These are phyloP conservation scores for Saturnispora quitensis DNA, from an alignment of 805 yeast species.

Conservation along the genomic window DNA sequence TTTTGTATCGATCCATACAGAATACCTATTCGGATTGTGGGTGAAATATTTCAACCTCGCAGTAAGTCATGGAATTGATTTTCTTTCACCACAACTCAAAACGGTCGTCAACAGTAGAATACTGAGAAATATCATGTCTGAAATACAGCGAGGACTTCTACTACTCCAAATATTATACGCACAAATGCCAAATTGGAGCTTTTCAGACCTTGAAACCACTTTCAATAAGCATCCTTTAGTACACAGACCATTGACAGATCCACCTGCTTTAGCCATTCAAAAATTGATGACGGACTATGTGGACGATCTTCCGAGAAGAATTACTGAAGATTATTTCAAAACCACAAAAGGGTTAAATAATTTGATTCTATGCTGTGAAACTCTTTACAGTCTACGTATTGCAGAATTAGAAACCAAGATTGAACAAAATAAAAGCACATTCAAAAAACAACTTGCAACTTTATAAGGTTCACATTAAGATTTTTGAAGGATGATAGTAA, in stretches of 20 bases:
- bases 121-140: neutral
- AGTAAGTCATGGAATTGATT: neutral
- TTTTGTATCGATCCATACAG: slow-evolving; percentile 5
- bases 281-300: neutral
- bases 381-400: neutral
- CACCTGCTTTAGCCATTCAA: neutral
- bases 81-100: neutral
- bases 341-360: neutral
- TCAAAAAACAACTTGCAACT: neutral
- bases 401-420: slow-evolving; percentile 1
- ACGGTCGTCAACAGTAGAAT: neutral
- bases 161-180: slow-evolving; percentile 3
- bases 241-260: neutral
- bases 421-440: neutral
- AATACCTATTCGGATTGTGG: neutral
- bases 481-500: neutral
- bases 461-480: neutral
- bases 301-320: slow-evolving; percentile 1
- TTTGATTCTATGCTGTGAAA: slow-evolving; percentile 1
- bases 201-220: neutral
- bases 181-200: slow-evolving; percentile 4
- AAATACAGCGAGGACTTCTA: neutral
- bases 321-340: neutral
- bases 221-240: neutral
- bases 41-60: neutral